Percentiles rank a stretch among this genome's conserved stretches.
phyloP scores from a whole-genome alignment of 1,284 basidiomycete species.

The Thelephora terrestris region DNA sequence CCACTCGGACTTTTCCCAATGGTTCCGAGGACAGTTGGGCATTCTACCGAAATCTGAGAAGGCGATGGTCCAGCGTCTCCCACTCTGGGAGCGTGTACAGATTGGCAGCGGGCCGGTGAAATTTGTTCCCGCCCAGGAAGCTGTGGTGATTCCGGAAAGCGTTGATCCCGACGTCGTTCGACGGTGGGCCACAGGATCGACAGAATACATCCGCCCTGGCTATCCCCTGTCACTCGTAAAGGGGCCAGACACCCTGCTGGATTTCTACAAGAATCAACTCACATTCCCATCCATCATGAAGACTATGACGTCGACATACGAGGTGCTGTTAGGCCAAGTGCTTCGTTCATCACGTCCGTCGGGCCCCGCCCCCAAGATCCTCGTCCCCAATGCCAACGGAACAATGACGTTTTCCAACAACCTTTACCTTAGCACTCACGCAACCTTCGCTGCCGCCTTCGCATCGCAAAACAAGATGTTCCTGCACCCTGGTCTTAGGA shows the following conservation, averaged over 20 bases:
- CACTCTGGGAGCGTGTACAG: background rate
- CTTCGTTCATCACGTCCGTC: background rate
- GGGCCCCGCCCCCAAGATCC: background rate
- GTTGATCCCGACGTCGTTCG: no score
- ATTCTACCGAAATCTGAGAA: background rate
- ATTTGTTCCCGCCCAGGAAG: constrained; percentile 8
- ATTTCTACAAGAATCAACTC: background rate
- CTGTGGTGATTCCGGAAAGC: background rate
- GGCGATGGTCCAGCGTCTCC: background rate
- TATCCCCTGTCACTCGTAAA: background rate
- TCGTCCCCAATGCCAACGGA: background rate
- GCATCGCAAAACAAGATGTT: background rate
- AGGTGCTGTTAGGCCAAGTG: background rate
- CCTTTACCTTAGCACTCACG: background rate
- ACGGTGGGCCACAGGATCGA: background rate
- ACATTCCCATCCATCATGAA: background rate
- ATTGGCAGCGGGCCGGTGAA: constrained; percentile 11
- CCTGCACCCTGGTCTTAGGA: background rate
- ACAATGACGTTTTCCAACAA: background rate
- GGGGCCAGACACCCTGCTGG: background rate
- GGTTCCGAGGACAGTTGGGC: background rate
- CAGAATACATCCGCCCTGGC: background rate
- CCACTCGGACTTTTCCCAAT: background rate
- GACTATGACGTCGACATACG: background rate
- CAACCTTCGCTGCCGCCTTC: background rate